Evolutionary conservation across 2,329 filamentous ascomycete genomes (phyloP).

Genomic region (Ampelomyces quisqualis): DNA sequence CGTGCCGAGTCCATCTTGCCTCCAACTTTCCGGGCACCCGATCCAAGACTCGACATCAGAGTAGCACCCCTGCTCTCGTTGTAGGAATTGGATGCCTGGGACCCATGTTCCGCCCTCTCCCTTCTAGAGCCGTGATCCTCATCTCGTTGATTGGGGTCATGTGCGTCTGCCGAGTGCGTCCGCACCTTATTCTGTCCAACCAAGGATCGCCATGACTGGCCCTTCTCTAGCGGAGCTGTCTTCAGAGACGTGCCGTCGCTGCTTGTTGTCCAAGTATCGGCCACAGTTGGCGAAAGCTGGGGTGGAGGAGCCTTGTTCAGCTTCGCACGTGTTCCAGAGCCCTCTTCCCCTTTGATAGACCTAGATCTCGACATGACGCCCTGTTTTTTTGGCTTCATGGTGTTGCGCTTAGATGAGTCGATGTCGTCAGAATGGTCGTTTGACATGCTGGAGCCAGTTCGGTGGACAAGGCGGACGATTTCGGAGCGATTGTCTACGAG

Average conservation of each 20-base stretch:
- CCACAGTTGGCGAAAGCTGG: constrained; percentile 33
- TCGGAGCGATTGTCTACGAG: constrained; percentile 37
- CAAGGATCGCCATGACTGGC: constrained; percentile 68
- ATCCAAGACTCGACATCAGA: constrained; percentile 73
- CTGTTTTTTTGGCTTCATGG: constrained; percentile 37
- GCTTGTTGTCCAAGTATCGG: constrained; percentile 33
- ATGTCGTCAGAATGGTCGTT: constrained; percentile 23
- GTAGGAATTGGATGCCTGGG: constrained; percentile 51
- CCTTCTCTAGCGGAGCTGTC: constrained; percentile 65
- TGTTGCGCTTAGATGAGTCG: constrained; percentile 27
- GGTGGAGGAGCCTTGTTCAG: constrained; percentile 37
- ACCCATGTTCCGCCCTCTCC: constrained; percentile 37
- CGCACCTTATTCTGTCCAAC: constrained; percentile 61
- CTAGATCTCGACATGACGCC: constrained; percentile 45
- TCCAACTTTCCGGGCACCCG: constrained; percentile 70
- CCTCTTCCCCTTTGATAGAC: constrained; percentile 49
- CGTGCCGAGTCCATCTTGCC: constrained; percentile 70
- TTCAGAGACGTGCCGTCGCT: constrained; percentile 53
- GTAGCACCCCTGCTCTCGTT: constrained; percentile 62
- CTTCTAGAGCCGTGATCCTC: constrained; percentile 29
- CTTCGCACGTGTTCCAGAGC: constrained; percentile 25
- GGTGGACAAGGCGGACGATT: constrained; percentile 29
- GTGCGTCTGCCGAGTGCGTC: constrained; percentile 73
- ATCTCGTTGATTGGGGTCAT: constrained; percentile 38
- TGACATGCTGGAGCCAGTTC: constrained; percentile 34